These are phyloP conservation scores for Lachancea waltii DNA, from an alignment of 805 yeast genomes.

Conservation along the genomic window DNA sequence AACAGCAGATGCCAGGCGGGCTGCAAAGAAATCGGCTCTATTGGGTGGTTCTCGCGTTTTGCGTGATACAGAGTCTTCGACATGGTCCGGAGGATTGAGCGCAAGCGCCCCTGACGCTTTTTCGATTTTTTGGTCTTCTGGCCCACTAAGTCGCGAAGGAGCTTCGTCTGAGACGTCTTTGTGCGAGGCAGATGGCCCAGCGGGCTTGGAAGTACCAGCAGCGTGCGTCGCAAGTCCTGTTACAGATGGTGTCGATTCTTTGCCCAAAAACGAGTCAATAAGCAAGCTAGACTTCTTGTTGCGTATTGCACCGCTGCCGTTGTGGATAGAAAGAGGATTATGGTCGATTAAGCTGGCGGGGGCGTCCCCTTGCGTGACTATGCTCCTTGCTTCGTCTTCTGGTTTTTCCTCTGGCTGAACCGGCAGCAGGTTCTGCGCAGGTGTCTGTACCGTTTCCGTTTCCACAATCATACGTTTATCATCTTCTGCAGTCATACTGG, in stretches of 20 bases:
- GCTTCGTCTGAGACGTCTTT: slow-evolving; percentile 1
- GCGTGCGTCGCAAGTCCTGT: slow-evolving; percentile 2
- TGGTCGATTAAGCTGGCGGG: slow-evolving; percentile 25
- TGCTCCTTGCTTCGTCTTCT: slow-evolving; percentile 12
- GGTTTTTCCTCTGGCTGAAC: slow-evolving; percentile 20
- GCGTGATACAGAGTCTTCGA: slow-evolving; percentile 1
- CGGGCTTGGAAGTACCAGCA: neutral
- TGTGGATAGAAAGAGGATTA: slow-evolving; percentile 28
- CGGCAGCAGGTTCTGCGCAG: slow-evolving; percentile 31
- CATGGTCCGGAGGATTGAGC: neutral
- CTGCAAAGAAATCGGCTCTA: slow-evolving; percentile 90
- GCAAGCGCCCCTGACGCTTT: neutral
- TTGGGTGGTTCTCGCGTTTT: slow-evolving; percentile 32
- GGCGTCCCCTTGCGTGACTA: slow-evolving; percentile 12
- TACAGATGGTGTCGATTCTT: slow-evolving; percentile 4
- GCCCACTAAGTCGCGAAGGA: slow-evolving; percentile 1
- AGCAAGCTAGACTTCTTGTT: slow-evolving; percentile 35
- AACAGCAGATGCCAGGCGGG: slow-evolving; percentile 88
- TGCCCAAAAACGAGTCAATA: slow-evolving; percentile 15
- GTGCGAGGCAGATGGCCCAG: neutral
- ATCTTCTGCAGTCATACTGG: slow-evolving; percentile 18
- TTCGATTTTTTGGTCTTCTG: slow-evolving; percentile 1
- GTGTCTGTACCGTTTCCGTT: slow-evolving; percentile 54
- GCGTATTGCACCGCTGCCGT: slow-evolving; percentile 26
- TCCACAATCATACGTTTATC: slow-evolving; percentile 47